These are phyloP conservation scores for Anaeramoeba flamelloides DNA, from an alignment of 78 protist species.

Conservation along the genomic window DNA sequence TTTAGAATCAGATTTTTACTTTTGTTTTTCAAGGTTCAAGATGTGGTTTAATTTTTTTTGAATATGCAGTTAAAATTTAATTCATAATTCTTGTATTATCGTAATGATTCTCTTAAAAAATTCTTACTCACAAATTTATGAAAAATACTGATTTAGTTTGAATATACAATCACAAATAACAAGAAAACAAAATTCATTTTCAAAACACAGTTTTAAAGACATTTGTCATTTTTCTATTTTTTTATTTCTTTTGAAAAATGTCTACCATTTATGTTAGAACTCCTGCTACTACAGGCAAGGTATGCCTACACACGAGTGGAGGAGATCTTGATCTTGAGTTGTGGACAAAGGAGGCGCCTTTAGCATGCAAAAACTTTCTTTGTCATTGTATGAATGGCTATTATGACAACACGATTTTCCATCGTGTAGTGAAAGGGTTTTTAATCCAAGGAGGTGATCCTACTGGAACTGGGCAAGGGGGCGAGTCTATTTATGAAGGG, in stretches of 20 bases:
- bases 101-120: too few relatives aligned
- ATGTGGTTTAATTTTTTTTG: too few relatives aligned
- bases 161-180: too few relatives aligned
- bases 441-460: conserved; percentile 85
- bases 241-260: neutral
- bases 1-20: too few relatives aligned
- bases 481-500: conserved; percentile 48
- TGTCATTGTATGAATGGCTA: conserved; percentile 32
- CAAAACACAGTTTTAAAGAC: too few relatives aligned
- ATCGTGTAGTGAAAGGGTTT: conserved; percentile 57
- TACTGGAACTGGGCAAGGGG: conserved; percentile 69
- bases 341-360: conserved; percentile 58
- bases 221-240: neutral
- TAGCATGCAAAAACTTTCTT: neutral
- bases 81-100: too few relatives aligned
- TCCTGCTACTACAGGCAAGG: conserved; percentile 68
- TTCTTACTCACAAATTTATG: too few relatives aligned
- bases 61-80: too few relatives aligned
- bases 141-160: too few relatives aligned
- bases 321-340: conserved; percentile 75
- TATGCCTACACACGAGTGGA: conserved; percentile 47
- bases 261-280: neutral
- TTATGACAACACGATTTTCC: conserved; percentile 63
- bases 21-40: too few relatives aligned
- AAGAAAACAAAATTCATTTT: too few relatives aligned